A percentile compares a stretch with the other conserved stretches of the same genome.
Conservation (phyloP, 75 land plant genomes). For the Azolla pinnata region DNA sequence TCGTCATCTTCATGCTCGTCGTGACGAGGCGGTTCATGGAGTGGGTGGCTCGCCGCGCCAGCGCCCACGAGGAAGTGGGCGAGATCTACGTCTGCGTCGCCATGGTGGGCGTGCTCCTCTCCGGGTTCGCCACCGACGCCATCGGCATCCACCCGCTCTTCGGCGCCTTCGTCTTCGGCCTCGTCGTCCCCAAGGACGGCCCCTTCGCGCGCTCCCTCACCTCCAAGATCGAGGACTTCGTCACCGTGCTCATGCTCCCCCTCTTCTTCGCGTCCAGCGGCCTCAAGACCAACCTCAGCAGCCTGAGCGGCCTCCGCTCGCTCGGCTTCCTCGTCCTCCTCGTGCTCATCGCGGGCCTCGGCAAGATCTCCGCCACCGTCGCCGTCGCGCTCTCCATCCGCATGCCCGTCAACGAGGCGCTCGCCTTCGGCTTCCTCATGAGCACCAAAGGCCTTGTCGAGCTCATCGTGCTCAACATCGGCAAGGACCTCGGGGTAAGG, state of each 20-base stretch:
- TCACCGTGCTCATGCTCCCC: constrained; percentile 40
- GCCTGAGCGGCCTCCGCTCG: neutral
- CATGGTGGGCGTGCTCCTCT: constrained; percentile 19
- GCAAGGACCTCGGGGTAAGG: neutral
- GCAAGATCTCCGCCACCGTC: constrained; percentile 34
- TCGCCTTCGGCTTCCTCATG: constrained; percentile 38
- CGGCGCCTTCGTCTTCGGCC: constrained; percentile 46
- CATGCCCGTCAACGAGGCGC: constrained; percentile 17
- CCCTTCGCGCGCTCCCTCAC: constrained; percentile 26
- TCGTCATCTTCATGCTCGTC: constrained; percentile 12
- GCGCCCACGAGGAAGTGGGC: constrained; percentile 13
- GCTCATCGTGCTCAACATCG: constrained; percentile 37
- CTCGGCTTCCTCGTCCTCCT: constrained; percentile 12
- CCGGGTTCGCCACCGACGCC: constrained; percentile 28
- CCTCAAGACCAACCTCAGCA: constrained; percentile 17
- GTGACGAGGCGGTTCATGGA: constrained; percentile 11
- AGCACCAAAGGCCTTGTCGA: constrained; percentile 44
- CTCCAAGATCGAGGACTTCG: constrained; percentile 41
- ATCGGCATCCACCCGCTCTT: constrained; percentile 23
- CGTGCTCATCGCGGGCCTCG: constrained; percentile 14
- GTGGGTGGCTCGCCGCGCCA: constrained; percentile 13
- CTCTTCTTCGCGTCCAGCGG: constrained; percentile 32
- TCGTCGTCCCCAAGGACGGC: constrained; percentile 40
- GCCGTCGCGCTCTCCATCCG: constrained; percentile 14
- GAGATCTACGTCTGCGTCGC: constrained; percentile 22